Percentiles rank a stretch among this genome's conserved stretches.
Conservation (phyloP, 2,329 filamentous ascomycete genomes). For the Gliomastix tumulicola region DNA sequence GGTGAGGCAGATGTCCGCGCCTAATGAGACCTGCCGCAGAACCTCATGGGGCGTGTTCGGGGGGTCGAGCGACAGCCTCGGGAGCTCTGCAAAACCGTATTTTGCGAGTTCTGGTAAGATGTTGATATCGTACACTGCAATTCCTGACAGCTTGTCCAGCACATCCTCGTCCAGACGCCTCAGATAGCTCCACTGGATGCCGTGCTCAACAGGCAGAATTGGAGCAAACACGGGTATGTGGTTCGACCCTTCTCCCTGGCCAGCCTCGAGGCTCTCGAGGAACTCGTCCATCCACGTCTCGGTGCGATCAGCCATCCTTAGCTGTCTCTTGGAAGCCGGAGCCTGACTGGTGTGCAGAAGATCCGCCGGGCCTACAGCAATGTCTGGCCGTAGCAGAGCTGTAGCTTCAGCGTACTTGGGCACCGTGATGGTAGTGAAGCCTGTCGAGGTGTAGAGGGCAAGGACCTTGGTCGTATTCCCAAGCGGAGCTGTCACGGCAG, state of each 20-base stretch:
- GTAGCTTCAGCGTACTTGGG: constrained; percentile 63
- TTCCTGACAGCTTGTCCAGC: constrained; percentile 48
- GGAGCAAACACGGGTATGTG: constrained; percentile 54
- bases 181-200: constrained; percentile 75
- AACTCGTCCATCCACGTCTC: constrained; percentile 74
- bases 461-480: constrained; percentile 66
- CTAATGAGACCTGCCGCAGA: constrained; percentile 66
- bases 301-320: constrained; percentile 81
- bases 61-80: constrained; percentile 67
- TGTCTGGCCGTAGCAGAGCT: constrained; percentile 65
- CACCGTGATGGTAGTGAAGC: constrained; percentile 66
- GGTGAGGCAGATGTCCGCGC: constrained; percentile 72
- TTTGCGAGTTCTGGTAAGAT: constrained; percentile 59
- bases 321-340: constrained; percentile 64
- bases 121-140: constrained; percentile 73
- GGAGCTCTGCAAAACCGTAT: constrained; percentile 52
- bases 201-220: constrained; percentile 67
- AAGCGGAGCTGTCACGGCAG: constrained; percentile 64
- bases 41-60: constrained; percentile 68
- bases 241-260: constrained; percentile 14
- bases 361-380: constrained; percentile 74
- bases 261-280: constrained; percentile 29
- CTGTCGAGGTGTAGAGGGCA: constrained; percentile 78
- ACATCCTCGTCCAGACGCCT: constrained; percentile 62
- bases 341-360: constrained; percentile 40